phyloP scores from a whole-genome alignment of 208 protist genomes.

The Crithidia bombi region DNA sequence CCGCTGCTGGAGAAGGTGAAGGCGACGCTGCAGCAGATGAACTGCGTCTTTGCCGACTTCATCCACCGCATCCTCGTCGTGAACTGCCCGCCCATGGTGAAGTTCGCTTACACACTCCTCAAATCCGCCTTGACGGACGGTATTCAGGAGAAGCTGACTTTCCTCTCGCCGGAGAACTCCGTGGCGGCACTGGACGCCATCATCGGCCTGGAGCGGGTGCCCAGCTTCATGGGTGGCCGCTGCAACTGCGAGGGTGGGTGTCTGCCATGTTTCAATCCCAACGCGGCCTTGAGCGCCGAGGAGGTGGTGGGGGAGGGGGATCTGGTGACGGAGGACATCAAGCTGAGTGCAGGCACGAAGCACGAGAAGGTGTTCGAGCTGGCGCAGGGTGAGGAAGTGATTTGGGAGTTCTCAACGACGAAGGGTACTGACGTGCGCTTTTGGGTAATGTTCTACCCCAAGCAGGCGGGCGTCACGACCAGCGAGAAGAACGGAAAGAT shows the following conservation, averaged over 20 bases:
- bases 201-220: constrained; percentile 58
- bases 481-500: constrained; percentile 30
- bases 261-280: constrained; percentile 49
- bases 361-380: constrained; percentile 58
- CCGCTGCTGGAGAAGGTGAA: constrained; percentile 62
- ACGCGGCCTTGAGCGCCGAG: constrained; percentile 23
- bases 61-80: constrained; percentile 65
- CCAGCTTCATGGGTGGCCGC: constrained; percentile 59
- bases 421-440: constrained; percentile 52
- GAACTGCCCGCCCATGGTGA: constrained; percentile 71
- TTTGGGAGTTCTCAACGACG: constrained; percentile 65
- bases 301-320: constrained; percentile 41
- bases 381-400: constrained; percentile 49
- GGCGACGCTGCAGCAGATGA: constrained; percentile 41
- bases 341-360: constrained; percentile 43
- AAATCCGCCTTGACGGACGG: constrained; percentile 49
- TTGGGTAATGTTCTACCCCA: constrained; percentile 48
- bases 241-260: constrained; percentile 65
- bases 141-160: constrained; percentile 59
- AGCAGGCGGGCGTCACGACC: constrained; percentile 37
- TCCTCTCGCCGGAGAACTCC: constrained; percentile 52
- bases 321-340: constrained; percentile 58
- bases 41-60: constrained; percentile 55
- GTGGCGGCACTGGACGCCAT: constrained; percentile 44
- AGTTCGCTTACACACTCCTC: constrained; percentile 65